Evolutionary conservation across 2,329 filamentous ascomycete species (phyloP).

Genomic region (Neurospora sp.): DNA sequence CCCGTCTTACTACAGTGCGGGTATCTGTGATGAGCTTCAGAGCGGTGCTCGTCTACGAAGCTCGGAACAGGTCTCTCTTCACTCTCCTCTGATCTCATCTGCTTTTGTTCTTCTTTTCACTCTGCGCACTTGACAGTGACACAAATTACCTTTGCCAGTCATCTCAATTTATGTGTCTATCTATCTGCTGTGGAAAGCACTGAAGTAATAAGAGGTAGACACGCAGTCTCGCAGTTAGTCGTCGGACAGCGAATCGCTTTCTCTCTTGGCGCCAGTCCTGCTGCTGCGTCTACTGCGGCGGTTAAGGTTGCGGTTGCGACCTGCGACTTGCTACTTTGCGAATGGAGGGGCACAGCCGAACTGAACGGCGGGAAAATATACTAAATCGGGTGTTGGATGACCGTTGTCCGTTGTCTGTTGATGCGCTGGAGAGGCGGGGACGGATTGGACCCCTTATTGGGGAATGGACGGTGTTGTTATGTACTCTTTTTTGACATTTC

Average conservation of each 20-base stretch:
- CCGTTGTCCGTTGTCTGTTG: background rate
- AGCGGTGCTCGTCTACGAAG: background rate
- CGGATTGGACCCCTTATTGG: background rate
- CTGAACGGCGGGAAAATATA: background rate
- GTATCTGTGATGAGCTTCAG: background rate
- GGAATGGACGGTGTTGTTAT: background rate
- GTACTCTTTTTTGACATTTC: background rate
- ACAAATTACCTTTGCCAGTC: too few species aligned
- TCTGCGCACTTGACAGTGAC: background rate
- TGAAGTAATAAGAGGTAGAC: background rate
- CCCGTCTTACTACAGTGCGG: background rate
- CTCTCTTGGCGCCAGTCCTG: background rate
- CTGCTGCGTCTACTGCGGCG: background rate
- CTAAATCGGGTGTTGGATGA: background rate
- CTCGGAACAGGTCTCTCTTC: background rate
- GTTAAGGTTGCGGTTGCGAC: background rate
- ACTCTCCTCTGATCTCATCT: background rate
- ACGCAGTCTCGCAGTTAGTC: background rate
- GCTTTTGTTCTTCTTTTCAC: background rate
- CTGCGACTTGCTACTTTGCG: background rate
- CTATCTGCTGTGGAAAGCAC: background rate
- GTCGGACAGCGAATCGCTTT: background rate
- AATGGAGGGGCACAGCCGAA: background rate
- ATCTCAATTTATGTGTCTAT: background rate
- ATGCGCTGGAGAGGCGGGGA: background rate